Base-by-base conservation (phyloP, 306 rosid genomes). In the Pyrus communis region DNA sequence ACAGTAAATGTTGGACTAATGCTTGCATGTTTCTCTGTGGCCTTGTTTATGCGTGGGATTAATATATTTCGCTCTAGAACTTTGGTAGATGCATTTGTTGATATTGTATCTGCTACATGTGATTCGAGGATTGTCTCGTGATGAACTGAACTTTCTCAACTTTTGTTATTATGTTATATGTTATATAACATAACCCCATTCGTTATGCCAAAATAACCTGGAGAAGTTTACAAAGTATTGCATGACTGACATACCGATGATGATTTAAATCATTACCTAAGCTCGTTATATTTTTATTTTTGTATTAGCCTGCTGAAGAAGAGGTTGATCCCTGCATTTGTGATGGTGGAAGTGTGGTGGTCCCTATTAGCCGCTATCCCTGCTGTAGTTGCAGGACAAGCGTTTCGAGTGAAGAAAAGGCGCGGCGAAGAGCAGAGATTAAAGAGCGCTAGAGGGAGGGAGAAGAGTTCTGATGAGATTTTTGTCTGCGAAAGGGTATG, bases 401-500 rank as follows among this genome's bases (percentile, higher is more conserved):
- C 93, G 45, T 85, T 86, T 67, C 77, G 91, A 63, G 49, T 86
- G 84, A 90, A 90, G 90, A 90, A 88, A 73, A 86, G 75, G 85
- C 85, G 43, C 0, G 88, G 89, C 0, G 96, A 90, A 83, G 98
- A 90, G 77, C 85, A 90, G 82, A 87, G 85, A 72, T 28, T 91
- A 79, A 84, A 81, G 88, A 87, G 85, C 21, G 91, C 93, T 0
- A 80, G 91, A 70, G 97, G 98, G n/a, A 92, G 97, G 74, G 97
- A 90, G 85, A 88, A 91, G 89, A 94, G 83, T 82, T 78, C 97
- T 0, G 97, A 92, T 71, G 97, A 92, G 67, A 92, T 92, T 38
- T 92, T 94, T 68, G 96, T 92, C 4, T 94, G 98, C 35, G 98
- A 94, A 81, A 89, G 97, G 82, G 98, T 94, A 3, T 94, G 98